Conservation (phyloP, 1,284 basidiomycete genomes). For the Austroboletus novae-zelandiae region DNA sequence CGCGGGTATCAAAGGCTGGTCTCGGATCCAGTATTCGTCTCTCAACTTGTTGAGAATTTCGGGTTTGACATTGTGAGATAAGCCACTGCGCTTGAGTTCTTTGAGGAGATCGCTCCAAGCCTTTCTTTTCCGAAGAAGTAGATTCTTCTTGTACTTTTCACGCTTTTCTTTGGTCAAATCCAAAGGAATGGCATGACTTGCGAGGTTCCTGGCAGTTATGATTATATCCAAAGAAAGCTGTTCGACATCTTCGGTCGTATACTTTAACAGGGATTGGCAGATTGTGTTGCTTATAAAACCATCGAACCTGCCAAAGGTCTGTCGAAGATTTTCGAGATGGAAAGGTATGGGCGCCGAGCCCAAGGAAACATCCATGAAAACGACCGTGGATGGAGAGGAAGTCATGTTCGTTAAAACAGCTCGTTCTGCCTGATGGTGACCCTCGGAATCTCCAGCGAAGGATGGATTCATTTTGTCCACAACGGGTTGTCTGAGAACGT, state of each 20-base stretch:
- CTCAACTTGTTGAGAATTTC: slow-evolving; percentile 66
- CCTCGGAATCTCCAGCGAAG: slow-evolving; percentile 39
- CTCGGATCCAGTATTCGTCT: slow-evolving; percentile 65
- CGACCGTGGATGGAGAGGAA: background rate
- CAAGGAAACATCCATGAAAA: slow-evolving; percentile 6
- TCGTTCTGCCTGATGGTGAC: slow-evolving; percentile 11
- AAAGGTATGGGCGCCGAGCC: slow-evolving; percentile 11
- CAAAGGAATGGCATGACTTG: slow-evolving; percentile 49
- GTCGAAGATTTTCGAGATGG: slow-evolving; percentile 28
- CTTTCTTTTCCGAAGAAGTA: slow-evolving; percentile 83
- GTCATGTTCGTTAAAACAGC: slow-evolving; percentile 7
- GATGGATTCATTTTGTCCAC: slow-evolving; percentile 39
- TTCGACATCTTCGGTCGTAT: slow-evolving; percentile 47
- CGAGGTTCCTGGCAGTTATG: slow-evolving; percentile 61
- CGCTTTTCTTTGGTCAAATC: slow-evolving; percentile 57
- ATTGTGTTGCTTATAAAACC: slow-evolving; percentile 43
- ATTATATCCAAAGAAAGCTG: slow-evolving; percentile 78
- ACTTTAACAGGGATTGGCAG: slow-evolving; percentile 39
- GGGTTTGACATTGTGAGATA: slow-evolving; percentile 72
- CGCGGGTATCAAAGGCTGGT: slow-evolving; percentile 49
- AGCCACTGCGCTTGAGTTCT: slow-evolving; percentile 81
- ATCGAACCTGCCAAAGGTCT: slow-evolving; percentile 53
- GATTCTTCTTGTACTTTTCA: slow-evolving; percentile 72
- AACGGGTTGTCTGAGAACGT: slow-evolving; percentile 78
- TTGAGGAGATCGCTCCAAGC: slow-evolving; percentile 92